Base-by-base conservation (phyloP, 2,329 filamentous ascomycete genomes). In the Phoma sp. region DNA sequence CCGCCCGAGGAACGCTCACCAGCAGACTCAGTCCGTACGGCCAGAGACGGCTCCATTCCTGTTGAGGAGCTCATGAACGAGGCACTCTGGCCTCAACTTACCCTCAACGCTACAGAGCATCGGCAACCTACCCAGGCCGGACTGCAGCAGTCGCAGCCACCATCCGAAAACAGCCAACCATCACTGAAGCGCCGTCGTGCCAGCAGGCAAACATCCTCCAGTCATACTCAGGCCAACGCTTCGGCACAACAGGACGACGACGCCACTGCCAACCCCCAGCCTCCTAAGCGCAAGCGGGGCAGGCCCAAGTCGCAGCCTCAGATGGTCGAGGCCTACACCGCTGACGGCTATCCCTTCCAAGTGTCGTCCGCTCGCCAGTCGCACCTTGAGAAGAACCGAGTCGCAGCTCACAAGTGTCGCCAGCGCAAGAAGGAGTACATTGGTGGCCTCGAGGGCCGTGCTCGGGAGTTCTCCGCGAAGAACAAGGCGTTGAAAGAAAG, bases 381-480 rank as follows among this genome's bases (percentile, higher is more conserved):
- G 2, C 72, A 75, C 63, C 80, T 91, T 0, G 86, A 90, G 73
- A 84, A 88, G 57, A 92, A 92, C 71, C 82, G 89, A 9, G 77
- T 89, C 2, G 89, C 89, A 0, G 89, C 89, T 1, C 88, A 86
- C 70, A 91, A 91, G 69, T 92, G 88, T 67, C 84, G 89, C 3
- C 84, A 88, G 66, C 90, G 90, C 76, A 85, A 86, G 73, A 86
- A 86, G 71, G 81, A 83, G 57, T 83, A 83, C 64, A 82, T 80
- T 32, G 76, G 80, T 51, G 67, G 76, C 33, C 78, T 85, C 13
- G 83, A 85, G 60, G 72, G 72, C 29, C 74, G 74, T 43, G 74
- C 76, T n/a, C 72, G 78, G 36, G 73, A 76, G 8, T 72, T 75
- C 24, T 72, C 71, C 2, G 48, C 64, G 8, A 71, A 71, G 58